Evolutionary conservation across 345 rosid species (phyloP).

Genomic region (Camelina neglecta): DNA sequence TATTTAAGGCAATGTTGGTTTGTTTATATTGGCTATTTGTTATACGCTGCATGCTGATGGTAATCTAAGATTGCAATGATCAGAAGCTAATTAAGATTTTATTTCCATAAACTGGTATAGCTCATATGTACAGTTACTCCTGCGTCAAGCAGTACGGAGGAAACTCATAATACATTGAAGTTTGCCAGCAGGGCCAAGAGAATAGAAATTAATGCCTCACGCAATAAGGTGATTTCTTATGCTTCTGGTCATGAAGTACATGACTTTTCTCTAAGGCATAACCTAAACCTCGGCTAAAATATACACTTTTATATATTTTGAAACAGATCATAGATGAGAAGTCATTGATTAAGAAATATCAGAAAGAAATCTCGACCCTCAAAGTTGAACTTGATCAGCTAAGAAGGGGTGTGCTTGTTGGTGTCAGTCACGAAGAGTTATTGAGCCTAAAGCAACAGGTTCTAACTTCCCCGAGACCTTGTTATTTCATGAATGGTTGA

Average conservation of each 20-base stretch:
- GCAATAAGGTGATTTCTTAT: slow-evolving; percentile 72
- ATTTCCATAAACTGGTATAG: slow-evolving; percentile 50
- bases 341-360: slow-evolving; percentile 96
- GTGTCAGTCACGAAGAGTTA: slow-evolving; percentile 93
- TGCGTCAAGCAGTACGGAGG: slow-evolving; percentile 95
- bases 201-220: slow-evolving; percentile 93
- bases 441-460: slow-evolving; percentile 92
- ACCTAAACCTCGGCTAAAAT: slow-evolving; percentile 20
- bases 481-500: slow-evolving; percentile 12
- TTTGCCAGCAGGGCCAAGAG: slow-evolving; percentile 98
- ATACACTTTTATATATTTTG: slow-evolving; percentile 22
- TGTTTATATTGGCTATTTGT: slow-evolving; percentile 16
- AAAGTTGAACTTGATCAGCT: slow-evolving; percentile 91
- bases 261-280: neutral
- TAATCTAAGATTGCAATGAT: slow-evolving; percentile 8
- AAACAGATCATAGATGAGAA: slow-evolving; percentile 90
- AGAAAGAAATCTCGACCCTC: slow-evolving; percentile 88
- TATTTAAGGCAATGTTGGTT: slow-evolving; percentile 21
- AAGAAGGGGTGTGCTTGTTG: slow-evolving; percentile 80
- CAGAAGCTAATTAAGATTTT: slow-evolving; percentile 20
- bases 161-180: slow-evolving; percentile 96
- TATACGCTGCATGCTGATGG: neutral
- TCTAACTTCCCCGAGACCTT: slow-evolving; percentile 18
- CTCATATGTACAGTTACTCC: slow-evolving; percentile 99
- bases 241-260: slow-evolving; percentile 18